Evolutionary conservation across 108 stramenopile species (phyloP).

Genomic region (Cafeteria roenbergensis): DNA sequence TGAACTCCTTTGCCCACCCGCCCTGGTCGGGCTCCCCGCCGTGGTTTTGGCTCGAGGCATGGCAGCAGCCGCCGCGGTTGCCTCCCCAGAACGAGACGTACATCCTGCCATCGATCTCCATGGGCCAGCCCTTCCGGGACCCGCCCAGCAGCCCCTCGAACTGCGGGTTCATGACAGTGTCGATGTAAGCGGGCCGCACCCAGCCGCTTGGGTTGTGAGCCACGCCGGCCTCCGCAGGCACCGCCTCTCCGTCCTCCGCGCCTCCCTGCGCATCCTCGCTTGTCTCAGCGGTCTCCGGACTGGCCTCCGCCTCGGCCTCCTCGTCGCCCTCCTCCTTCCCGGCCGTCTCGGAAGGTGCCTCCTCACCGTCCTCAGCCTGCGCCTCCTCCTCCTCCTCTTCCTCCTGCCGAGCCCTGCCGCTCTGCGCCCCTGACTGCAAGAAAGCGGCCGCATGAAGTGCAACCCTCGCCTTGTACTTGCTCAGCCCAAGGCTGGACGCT

Average conservation of each 20-base stretch:
- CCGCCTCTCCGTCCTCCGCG: not conserved
- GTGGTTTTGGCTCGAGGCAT: not conserved
- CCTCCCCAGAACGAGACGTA: not conserved
- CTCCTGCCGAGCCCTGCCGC: not conserved
- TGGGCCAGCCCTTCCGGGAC: not conserved
- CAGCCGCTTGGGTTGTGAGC: not conserved
- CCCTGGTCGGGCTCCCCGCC: not conserved
- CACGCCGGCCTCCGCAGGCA: not conserved
- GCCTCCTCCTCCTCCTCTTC: not conserved
- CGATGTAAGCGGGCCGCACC: not conserved
- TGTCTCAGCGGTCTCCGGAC: not conserved
- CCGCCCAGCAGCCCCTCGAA: not conserved
- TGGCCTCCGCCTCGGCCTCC: not conserved
- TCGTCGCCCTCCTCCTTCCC: not conserved
- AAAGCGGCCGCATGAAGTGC: too few species aligned
- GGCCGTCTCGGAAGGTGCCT: not conserved
- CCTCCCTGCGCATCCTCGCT: not conserved
- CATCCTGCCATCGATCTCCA: not conserved
- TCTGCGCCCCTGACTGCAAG: too few species aligned
- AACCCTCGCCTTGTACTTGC: too few species aligned
- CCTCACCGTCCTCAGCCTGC: too few species aligned
- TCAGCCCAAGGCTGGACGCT: too few species aligned
- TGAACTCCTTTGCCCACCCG: not conserved
- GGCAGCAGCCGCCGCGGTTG: not conserved
- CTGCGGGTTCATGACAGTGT: not conserved